Evolutionary conservation across 2,329 filamentous ascomycete species (phyloP).

Genomic region (Colletotrichum simmondsii): DNA sequence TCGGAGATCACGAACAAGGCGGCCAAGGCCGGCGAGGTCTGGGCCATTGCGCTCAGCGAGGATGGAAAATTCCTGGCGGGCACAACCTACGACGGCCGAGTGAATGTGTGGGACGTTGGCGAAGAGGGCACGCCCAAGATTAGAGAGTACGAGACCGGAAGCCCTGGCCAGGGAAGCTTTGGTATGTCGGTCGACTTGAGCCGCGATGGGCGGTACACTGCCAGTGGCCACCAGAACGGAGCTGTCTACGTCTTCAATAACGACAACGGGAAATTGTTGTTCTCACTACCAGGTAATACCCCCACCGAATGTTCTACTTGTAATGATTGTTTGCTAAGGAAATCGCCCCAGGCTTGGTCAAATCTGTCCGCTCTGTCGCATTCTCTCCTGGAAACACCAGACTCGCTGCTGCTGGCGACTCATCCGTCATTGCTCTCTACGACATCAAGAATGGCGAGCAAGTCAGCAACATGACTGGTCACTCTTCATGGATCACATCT

Average conservation of each 20-base stretch:
- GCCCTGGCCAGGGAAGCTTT: slow-evolving; percentile 82
- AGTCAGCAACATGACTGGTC: slow-evolving; percentile 83
- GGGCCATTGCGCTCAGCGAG: slow-evolving; percentile 87
- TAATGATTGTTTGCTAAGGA: not conserved
- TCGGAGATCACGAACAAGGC: slow-evolving; percentile 55
- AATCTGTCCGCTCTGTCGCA: slow-evolving; percentile 84
- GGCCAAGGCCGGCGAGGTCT: slow-evolving; percentile 77
- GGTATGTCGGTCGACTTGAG: slow-evolving; percentile 88
- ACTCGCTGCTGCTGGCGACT: slow-evolving; percentile 90
- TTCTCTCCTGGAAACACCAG: slow-evolving; percentile 90
- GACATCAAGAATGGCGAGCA: slow-evolving; percentile 94
- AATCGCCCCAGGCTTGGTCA: slow-evolving; percentile 74
- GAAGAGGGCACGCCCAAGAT: slow-evolving; percentile 71
- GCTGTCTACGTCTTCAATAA: slow-evolving; percentile 96
- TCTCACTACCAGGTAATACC: slow-evolving; percentile 80
- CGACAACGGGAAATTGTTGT: slow-evolving; percentile 83
- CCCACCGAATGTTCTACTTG: no score
- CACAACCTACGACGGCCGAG: slow-evolving; percentile 86
- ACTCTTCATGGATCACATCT: slow-evolving; percentile 88
- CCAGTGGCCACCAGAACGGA: slow-evolving; percentile 92
- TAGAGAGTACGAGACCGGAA: slow-evolving; percentile 83
- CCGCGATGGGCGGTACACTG: slow-evolving; percentile 84
- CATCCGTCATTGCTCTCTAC: slow-evolving; percentile 89
- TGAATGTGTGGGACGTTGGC: slow-evolving; percentile 86
- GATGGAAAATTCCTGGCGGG: slow-evolving; percentile 88